Base-by-base conservation (phyloP, 768 basidiomycete genomes). In the Phaeotremella skinneri region DNA sequence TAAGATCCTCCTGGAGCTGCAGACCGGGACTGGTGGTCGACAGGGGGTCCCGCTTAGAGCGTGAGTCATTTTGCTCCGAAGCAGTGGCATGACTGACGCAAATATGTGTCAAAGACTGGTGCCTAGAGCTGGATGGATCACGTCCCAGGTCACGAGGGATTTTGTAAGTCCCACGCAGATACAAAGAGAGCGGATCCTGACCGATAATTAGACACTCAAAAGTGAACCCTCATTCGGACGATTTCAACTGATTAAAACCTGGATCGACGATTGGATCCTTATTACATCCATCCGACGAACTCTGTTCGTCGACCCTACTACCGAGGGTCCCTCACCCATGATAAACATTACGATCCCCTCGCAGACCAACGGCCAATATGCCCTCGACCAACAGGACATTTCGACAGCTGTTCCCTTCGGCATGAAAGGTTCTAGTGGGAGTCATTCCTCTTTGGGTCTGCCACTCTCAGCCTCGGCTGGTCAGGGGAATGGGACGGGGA, bases 161-260 rank as follows among this genome's bases (percentile, higher is more conserved):
- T 66, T 71, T 52, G 69, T 70, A 31, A 61, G 69, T 61, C 3
- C 20, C 51, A 14, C 43, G 16, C 61, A 51, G 39, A 63, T 45
- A 27, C 17, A n/a, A 20, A 48, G 11, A n/a, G n/a, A n/a, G n/a
- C n/a, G n/a, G n/a, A 9, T 29, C 11, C 49, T 37, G 47, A 47
- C 13, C 27, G 5, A 25, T 25, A 31, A 16, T 45, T 11, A 67
- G 63, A 71, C 69, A 1, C 57, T 71, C 42, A 63, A 61, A 25
- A 61, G 58, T 42, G 70, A 67, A 26, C 49, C 65, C 26, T 59
- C 62, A 4, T 73, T 73, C 39, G 72, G 72, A 1, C 25, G 62
- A 4, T 74, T 68, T 53, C 72, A 71, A 48, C 56, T 74, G 7
- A n/a, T 74, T 62, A 74, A 74, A 45, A 71, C 70, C 17, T 74